Conservation (phyloP, 768 basidiomycete species). For the Leccinum uliginosum region DNA sequence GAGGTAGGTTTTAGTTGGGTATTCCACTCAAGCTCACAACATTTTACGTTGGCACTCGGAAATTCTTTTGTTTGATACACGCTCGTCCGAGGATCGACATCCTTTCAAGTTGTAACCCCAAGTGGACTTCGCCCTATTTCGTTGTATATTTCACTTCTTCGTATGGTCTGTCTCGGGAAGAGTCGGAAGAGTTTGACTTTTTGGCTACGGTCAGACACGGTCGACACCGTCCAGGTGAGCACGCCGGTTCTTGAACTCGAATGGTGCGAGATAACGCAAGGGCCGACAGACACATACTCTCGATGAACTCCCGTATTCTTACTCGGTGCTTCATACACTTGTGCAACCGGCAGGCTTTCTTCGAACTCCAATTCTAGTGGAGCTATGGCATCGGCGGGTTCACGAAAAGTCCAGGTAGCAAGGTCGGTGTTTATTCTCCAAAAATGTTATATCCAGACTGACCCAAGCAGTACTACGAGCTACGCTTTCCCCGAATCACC, state of each 20-base stretch:
- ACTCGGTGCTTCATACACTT: slow-evolving; percentile 45
- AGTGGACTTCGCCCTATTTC: slow-evolving; percentile 56
- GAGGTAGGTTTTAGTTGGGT: slow-evolving; percentile 43
- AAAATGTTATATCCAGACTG: background rate
- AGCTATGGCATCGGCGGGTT: slow-evolving; percentile 84
- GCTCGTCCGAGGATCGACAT: background rate
- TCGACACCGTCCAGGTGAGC: slow-evolving; percentile 23
- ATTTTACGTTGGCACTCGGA: slow-evolving; percentile 68
- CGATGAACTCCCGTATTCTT: slow-evolving; percentile 49
- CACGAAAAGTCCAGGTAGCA: slow-evolving; percentile 56
- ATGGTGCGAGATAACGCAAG: slow-evolving; percentile 1
- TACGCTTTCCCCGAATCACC: slow-evolving; percentile 77
- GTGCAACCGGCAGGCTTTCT: slow-evolving; percentile 54
- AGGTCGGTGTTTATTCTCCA: slow-evolving; percentile 36
- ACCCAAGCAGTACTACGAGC: slow-evolving; percentile 62
- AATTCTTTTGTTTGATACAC: slow-evolving; percentile 31
- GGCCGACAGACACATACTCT: background rate
- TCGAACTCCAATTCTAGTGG: slow-evolving; percentile 57
- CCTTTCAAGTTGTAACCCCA: slow-evolving; percentile 36
- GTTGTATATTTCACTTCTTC: slow-evolving; percentile 71
- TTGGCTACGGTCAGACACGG: slow-evolving; percentile 37
- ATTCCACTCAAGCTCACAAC: slow-evolving; percentile 48
- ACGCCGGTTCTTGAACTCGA: background rate
- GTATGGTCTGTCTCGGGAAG: slow-evolving; percentile 65
- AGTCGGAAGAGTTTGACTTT: slow-evolving; percentile 72